Evolutionary conservation across 495 filamentous ascomycete species (phyloP), one percentile per base, ranked within the genome.

Genomic region (Aspergillus heteromorphus): DNA sequence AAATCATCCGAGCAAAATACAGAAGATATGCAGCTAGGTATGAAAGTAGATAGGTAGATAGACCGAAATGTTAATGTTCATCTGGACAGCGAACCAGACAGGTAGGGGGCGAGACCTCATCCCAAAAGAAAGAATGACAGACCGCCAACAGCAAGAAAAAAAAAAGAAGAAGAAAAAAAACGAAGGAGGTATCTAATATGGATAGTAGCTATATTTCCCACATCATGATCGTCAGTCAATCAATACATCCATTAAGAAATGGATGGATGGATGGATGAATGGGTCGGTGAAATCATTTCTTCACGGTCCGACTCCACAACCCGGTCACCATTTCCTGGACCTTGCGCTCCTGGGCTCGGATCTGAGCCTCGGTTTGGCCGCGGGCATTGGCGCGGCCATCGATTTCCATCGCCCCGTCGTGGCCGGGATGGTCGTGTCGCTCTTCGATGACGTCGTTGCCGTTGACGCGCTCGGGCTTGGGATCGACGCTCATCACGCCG

Each of bases 331-430:
- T 80, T 64, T 85, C 79, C 65, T 80, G 75, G 8, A 87, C 81
- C 65, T 72, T 71, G 13, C 80, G 69, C 65, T 84, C 76, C 73
- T 87, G 84, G 57, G 79, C 79, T 38, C 69, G 57, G 49, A 87
- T 86, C 76, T 83, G 80, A 65, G 79, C 75, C 57, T 85, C 81
- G 10, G 81, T 84, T 71, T 87, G 84, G 1, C 84, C 84, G 20
- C 78, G 70, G 10, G 78, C 84, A 60, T 87, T 77, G 0, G 83
- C 76, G 18, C 81, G 67, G 51, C 72, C 74, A 64, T 84, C 83
- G 56, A 82, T 75, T 59, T 78, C 74, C 73, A 78, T 78, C 31
- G 55, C 30, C 18, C 72, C 70, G 9, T 59, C 69, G 25, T 50
- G 54, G 25, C 34, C 29, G 40, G 40, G 49, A 29, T 55, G 53